phyloP scores from a whole-genome alignment of 2,329 filamentous ascomycete genomes.

The Ophiocordyceps polyrhachis-furcata region DNA sequence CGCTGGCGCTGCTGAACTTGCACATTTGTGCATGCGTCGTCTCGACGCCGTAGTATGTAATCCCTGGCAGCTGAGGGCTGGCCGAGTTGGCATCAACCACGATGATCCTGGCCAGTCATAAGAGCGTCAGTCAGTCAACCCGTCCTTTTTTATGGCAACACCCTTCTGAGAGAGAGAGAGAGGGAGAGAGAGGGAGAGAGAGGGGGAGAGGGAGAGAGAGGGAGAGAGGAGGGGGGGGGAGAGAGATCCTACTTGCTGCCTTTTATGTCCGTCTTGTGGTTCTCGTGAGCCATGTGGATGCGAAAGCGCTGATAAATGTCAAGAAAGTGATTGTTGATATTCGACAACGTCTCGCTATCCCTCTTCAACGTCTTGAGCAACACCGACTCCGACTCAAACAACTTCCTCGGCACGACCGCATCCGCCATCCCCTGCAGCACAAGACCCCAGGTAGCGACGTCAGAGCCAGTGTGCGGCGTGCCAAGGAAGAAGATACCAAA shows the following conservation, averaged over 20 bases:
- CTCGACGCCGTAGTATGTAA: constrained; percentile 57
- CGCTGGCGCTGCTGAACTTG: constrained; percentile 45
- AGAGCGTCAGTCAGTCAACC: not conserved
- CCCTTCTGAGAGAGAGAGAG: not conserved
- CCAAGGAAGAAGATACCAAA: constrained; percentile 62
- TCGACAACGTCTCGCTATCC: constrained; percentile 55
- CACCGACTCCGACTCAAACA: constrained; percentile 49
- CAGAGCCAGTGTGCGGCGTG: constrained; percentile 55
- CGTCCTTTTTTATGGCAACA: too few relatives aligned
- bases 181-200: not conserved
- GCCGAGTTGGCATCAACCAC: constrained; percentile 56
- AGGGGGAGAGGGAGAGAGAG: not conserved
- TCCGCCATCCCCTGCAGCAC: constrained; percentile 50
- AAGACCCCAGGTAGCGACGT: constrained; percentile 47
- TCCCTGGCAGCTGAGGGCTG: constrained; percentile 48
- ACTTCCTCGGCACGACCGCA: constrained; percentile 42
- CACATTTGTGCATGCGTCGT: constrained; percentile 55
- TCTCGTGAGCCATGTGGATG: constrained; percentile 62
- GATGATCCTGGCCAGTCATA: constrained; percentile 19
- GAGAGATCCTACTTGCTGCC: constrained; percentile 31
- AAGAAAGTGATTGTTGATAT: constrained; percentile 55
- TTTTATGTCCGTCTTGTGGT: constrained; percentile 49
- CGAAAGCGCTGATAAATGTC: constrained; percentile 53
- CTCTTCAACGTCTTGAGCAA: constrained; percentile 52
- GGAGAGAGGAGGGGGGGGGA: not conserved